phyloP scores from a whole-genome alignment of 2,329 filamentous ascomycete species.

The Cercospora sp. region DNA sequence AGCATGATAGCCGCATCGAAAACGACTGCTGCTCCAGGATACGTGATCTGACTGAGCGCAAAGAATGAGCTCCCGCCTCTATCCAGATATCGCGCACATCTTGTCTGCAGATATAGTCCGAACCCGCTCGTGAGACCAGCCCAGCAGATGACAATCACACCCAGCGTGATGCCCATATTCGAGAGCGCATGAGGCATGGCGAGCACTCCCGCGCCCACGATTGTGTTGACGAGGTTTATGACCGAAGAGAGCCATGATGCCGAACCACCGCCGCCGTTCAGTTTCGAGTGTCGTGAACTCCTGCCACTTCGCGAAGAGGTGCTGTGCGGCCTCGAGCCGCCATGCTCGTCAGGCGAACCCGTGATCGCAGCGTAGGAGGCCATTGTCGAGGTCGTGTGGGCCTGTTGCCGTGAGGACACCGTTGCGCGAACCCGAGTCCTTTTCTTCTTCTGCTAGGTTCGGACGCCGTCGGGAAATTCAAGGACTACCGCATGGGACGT shows the following conservation, averaged over 20 bases:
- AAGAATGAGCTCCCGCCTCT: constrained; percentile 89
- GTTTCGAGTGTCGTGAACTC: constrained; percentile 66
- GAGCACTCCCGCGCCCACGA: constrained; percentile 89
- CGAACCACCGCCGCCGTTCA: constrained; percentile 67
- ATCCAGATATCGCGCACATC: constrained; percentile 90
- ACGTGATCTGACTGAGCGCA: constrained; percentile 93
- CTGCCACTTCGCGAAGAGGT: constrained; percentile 48
- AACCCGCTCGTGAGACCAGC: constrained; percentile 86
- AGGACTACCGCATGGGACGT: constrained; percentile 14
- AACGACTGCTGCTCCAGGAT: constrained; percentile 90
- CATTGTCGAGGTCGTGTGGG: constrained; percentile 36
- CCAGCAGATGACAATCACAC: constrained; percentile 83
- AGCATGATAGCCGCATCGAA: constrained; percentile 96
- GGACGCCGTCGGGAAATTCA: constrained; percentile 7
- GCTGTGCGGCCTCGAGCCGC: constrained; percentile 44
- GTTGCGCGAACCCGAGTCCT: background rate
- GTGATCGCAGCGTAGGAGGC: constrained; percentile 51
- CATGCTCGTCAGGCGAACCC: constrained; percentile 41
- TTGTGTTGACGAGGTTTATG: constrained; percentile 95
- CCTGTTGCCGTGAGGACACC: background rate
- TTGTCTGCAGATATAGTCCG: constrained; percentile 89
- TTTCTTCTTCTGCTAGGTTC: background rate
- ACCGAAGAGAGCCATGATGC: constrained; percentile 89
- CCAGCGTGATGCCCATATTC: constrained; percentile 89
- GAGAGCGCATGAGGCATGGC: constrained; percentile 95